phyloP scores from a whole-genome alignment of 441 rosid genomes.

The Gossypium davidsonii region DNA sequence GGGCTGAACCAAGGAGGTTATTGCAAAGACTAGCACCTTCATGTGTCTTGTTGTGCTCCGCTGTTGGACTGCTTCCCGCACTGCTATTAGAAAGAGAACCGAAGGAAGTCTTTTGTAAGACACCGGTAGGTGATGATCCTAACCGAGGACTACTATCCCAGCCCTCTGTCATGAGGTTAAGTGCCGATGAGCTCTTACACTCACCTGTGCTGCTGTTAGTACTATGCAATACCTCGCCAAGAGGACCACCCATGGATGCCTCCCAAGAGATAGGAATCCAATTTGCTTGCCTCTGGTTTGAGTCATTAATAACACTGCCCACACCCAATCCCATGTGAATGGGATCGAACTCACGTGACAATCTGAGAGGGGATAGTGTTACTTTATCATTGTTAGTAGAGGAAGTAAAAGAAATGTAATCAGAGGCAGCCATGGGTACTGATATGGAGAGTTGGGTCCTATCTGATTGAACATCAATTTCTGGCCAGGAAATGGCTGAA shows the following conservation, averaged over 20 bases:
- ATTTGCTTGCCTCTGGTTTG: slow-evolving; percentile 29
- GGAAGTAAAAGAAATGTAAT: slow-evolving; percentile 43
- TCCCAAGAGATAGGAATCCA: slow-evolving; percentile 41
- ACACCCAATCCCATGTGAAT: slow-evolving; percentile 28
- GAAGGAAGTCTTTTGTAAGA: slow-evolving; percentile 42
- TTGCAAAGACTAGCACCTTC: slow-evolving; percentile 31
- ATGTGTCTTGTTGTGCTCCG: slow-evolving; percentile 25
- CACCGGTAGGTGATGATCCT: slow-evolving; percentile 53
- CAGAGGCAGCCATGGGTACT: slow-evolving; percentile 36
- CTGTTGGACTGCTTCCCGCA: slow-evolving; percentile 42
- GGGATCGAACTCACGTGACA: slow-evolving; percentile 37
- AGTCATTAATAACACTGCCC: slow-evolving; percentile 15
- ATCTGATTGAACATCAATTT: slow-evolving; percentile 36
- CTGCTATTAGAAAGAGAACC: slow-evolving; percentile 53
- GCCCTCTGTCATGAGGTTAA: slow-evolving; percentile 32
- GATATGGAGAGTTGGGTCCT: slow-evolving; percentile 55
- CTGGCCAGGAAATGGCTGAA: slow-evolving; percentile 38
- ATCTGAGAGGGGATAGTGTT: slow-evolving; percentile 34
- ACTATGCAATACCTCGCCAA: slow-evolving; percentile 48
- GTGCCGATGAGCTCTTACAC: slow-evolving; percentile 32
- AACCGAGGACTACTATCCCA: slow-evolving; percentile 39
- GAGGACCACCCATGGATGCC: slow-evolving; percentile 43
- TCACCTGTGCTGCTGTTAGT: slow-evolving; percentile 17
- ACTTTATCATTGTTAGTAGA: slow-evolving; percentile 40
- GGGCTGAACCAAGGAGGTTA: slow-evolving; percentile 32